Base-by-base conservation (phyloP, 176 grass and related monocot genomes). In the Alloteropsis semialata region DNA sequence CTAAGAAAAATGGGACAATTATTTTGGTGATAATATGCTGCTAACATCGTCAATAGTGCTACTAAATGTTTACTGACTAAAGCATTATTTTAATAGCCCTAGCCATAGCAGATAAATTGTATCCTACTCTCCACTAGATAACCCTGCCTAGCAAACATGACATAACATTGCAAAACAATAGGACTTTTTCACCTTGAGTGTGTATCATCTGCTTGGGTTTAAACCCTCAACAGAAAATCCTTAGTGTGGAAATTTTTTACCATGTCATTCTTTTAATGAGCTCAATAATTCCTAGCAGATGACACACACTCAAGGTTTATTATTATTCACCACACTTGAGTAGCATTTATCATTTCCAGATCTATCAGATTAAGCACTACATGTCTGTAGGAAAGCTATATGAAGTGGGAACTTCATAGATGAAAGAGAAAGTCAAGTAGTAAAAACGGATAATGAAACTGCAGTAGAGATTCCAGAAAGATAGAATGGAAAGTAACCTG, bases 401-500 rank as follows among this genome's bases (percentile, higher is more conserved):
- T 37, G 46, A 78, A 65, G 11, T 42, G 21, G 36, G 29, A 82
- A 41, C 54, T 61, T 61, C 24, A 76, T 27, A 56, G 29, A 84
- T 65, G 17, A 49, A 72, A 85, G 5, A 33, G 43, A 42, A 39
- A 81, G 21, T 21, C 2, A 53, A 75, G 4, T 2, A 46, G 3
- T 15, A 25, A 51, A 50, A 68, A 0, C 17, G n/a, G 22, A 68
- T 56, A 65, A 74, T 59, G 6, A 65, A 30, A 50, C 19, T 76
- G 32, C n/a, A 76, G n/a, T 50, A 70, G 22, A 76, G 2, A 73
- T 75, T 37, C 37, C 28, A 57, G 28, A 75, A 81, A 60, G 34
- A 73, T 48, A 19, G 53, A 69, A 50, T 29, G 64, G 39, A 66
- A 92, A 88, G 25, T 82, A 70, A 95, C 96, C 92, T 95, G 75